phyloP scores from a whole-genome alignment of 202 grass and related monocot genomes.

The Saccharum hybrid region DNA sequence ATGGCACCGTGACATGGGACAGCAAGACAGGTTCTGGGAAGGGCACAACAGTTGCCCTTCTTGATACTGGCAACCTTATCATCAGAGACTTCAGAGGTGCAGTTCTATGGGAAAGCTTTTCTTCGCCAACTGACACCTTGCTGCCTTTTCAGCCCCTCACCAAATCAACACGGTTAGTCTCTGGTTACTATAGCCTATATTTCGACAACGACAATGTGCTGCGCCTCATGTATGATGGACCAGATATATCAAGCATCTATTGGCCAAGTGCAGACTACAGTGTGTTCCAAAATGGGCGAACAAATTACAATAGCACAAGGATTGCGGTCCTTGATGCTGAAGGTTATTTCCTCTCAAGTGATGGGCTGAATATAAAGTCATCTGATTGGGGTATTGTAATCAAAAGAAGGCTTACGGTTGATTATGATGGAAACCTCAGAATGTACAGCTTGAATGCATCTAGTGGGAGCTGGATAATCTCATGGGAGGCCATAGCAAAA shows the following conservation, averaged over 20 bases:
- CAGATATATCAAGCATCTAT: conserved; percentile 74
- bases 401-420: conserved; percentile 59
- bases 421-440: conserved; percentile 71
- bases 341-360: conserved; percentile 63
- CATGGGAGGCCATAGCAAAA: conserved; percentile 55
- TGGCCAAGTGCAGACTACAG: conserved; percentile 58
- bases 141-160: conserved; percentile 54
- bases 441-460: conserved; percentile 75
- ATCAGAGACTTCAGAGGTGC: conserved; percentile 36
- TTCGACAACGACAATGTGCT: conserved; percentile 81
- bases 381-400: conserved; percentile 57
- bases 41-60: conserved; percentile 45
- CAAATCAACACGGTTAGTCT: conserved; percentile 53
- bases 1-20: conserved; percentile 58
- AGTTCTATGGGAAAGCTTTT: conserved; percentile 69
- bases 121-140: conserved; percentile 68
- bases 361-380: conserved; percentile 45
- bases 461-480: conserved; percentile 45
- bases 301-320: conserved; percentile 69
- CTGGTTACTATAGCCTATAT: conserved; percentile 62
- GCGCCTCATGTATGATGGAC: conserved; percentile 72
- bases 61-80: conserved; percentile 69
- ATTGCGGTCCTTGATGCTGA: conserved; percentile 55
- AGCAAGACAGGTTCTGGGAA: conserved; percentile 39
- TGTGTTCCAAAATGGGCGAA: conserved; percentile 49